These are phyloP conservation scores for Pythium vanterpoolii DNA, from an alignment of 352 stramenopile species.

Conservation along the genomic window DNA sequence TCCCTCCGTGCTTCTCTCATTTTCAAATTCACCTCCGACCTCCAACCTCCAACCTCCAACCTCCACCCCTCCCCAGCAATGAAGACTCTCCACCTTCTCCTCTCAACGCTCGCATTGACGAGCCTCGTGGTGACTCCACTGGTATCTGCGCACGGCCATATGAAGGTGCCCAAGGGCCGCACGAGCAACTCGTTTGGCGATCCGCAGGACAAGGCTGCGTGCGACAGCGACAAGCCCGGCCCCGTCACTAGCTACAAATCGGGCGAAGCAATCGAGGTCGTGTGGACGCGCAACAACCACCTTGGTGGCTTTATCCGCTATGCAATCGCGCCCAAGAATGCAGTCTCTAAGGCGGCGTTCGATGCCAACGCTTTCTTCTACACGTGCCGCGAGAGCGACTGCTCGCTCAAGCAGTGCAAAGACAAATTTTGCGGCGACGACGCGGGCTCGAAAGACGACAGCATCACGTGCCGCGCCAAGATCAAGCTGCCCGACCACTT, in stretches of 20 bases:
- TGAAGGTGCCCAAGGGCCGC: constrained; percentile 43
- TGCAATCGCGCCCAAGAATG: constrained; percentile 31
- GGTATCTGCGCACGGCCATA: constrained; percentile 37
- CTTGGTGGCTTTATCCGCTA: constrained; percentile 58
- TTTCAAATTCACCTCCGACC: background rate
- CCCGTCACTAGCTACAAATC: constrained; percentile 34
- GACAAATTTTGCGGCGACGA: constrained; percentile 45
- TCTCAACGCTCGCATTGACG: background rate
- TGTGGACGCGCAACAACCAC: constrained; percentile 55
- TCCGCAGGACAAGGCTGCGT: constrained; percentile 29
- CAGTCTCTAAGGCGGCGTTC: constrained; percentile 32
- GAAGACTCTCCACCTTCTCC: constrained; percentile 1
- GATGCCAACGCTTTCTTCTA: constrained; percentile 57
- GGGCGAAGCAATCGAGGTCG: constrained; percentile 45
- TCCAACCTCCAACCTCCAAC: background rate
- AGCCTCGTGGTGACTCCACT: background rate
- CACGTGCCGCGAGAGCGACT: constrained; percentile 47
- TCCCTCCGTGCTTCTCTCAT: background rate
- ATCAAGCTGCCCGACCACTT: constrained; percentile 18
- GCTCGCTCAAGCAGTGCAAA: constrained; percentile 37
- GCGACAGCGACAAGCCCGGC: constrained; percentile 29
- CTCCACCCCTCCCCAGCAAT: background rate
- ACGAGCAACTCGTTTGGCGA: constrained; percentile 33
- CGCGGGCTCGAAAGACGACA: constrained; percentile 12
- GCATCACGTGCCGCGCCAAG: constrained; percentile 16